Percentiles rank a stretch among this genome's conserved stretches.
Evolutionary conservation across 192 early-diverging fungal species (phyloP).

Genomic region (Backusella sp.): DNA sequence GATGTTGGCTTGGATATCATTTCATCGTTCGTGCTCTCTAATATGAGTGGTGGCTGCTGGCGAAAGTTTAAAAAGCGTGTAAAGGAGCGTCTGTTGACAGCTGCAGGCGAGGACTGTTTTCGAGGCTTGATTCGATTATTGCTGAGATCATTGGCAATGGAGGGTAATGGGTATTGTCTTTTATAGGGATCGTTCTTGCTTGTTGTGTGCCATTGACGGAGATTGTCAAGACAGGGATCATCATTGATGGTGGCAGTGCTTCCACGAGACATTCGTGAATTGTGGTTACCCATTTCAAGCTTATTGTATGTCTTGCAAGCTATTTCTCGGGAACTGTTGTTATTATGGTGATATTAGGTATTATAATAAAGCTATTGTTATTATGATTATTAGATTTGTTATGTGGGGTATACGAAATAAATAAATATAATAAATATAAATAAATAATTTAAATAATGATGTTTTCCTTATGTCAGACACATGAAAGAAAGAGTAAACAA

Average conservation of each 20-base stretch:
- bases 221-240: conserved; percentile 15
- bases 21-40: neutral
- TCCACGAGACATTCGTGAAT: conserved; percentile 19
- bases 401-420: neutral
- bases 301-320: neutral
- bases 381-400: neutral
- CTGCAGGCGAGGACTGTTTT: conserved; percentile 27
- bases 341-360: neutral
- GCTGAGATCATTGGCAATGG: neutral
- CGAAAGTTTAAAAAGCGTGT: conserved; percentile 20
- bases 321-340: neutral
- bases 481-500: neutral
- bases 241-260: conserved; percentile 17
- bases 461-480: neutral
- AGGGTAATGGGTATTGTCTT: conserved; percentile 29
- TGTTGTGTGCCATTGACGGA: conserved; percentile 14
- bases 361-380: neutral
- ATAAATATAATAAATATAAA: neutral
- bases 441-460: neutral
- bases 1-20: neutral
- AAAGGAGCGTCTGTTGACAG: conserved; percentile 2
- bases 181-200: conserved; percentile 14
- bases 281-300: conserved; percentile 24
- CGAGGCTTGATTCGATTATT: conserved; percentile 23
- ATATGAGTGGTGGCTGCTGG: neutral